Base-by-base conservation (phyloP, 495 filamentous ascomycete genomes). In the Penicillium paxilli region DNA sequence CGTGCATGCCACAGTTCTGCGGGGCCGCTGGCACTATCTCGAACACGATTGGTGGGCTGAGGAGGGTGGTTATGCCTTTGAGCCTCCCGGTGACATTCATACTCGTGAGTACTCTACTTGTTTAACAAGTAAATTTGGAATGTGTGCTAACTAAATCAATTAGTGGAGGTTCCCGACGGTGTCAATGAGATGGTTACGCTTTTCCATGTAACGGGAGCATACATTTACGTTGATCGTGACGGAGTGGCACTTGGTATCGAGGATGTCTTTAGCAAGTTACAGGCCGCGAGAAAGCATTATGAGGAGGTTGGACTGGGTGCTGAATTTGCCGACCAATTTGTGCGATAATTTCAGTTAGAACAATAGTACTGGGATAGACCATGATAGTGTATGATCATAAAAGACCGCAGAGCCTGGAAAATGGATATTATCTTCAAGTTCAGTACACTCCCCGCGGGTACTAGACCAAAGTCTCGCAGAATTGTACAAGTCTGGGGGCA, bases 11-110 rank as follows among this genome's bases (percentile, higher is more conserved):
- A 61, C 58, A 7, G 46, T 50, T 0, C 44, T 61, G 2, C 25
- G 49, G 9, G 58, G 58, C 20, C 54, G 46, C 10, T 61, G 58
- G 58, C 58, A 61, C 30, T 61, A 61, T 22, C 53, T 61, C 8
- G 58, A 61, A 47, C 58, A 61, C 38, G 30, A 49, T 12, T 61
- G 58, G 58, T 61, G 58, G 58, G 58, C 58, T 10, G 54, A 55
- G 21, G 58, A 61, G 22, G 58, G 58, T 4, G 49, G 58, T 5
- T 54, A 61, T 32, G 58, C 58, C 12, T 61, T 56, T 23, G 58
- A 61, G 45, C 58, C 58, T 20, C 58, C 58, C 12, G 58, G 58
- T 12, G 58, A 61, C 42, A 61, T 61, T 37, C 58, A 61, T 32
- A 61, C 58, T 7, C 45, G 35, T 38, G n/a, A 38, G 35, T 38